Percentiles rank a stretch among this genome's conserved stretches.
Evolutionary conservation across 1,284 basidiomycete species (phyloP).

Genomic region (Kwoniella shivajii): DNA sequence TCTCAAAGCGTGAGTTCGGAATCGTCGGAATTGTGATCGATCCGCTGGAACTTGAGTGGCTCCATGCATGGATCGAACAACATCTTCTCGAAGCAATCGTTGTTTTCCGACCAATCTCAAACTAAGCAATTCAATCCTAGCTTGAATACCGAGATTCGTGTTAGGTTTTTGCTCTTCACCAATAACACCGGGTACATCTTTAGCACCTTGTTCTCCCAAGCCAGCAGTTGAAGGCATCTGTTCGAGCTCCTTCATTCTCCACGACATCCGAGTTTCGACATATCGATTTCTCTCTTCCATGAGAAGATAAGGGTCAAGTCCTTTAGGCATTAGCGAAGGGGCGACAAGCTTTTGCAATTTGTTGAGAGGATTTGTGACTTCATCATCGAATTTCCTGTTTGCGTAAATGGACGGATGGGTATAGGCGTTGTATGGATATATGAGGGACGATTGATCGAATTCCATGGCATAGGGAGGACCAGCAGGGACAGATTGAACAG

Average conservation of each 20-base stretch:
- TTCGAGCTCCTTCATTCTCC: conserved; percentile 88
- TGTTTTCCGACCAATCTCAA: conserved; percentile 92
- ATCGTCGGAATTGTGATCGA: conserved; percentile 85
- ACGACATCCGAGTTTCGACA: conserved; percentile 84
- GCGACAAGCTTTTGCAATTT: conserved; percentile 72
- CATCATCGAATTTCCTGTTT: conserved; percentile 63
- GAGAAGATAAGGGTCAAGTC: conserved; percentile 88
- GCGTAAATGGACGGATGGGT: conserved; percentile 73
- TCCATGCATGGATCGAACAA: conserved; percentile 84
- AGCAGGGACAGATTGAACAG: not conserved
- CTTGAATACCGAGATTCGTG: conserved; percentile 64
- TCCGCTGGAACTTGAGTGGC: conserved; percentile 90
- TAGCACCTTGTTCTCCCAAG: conserved; percentile 66
- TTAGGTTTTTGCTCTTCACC: conserved; percentile 60
- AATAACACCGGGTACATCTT: conserved; percentile 56
- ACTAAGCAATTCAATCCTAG: conserved; percentile 91
- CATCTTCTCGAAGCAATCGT: conserved; percentile 76
- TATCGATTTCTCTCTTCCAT: conserved; percentile 89
- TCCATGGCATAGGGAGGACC: conserved; percentile 62
- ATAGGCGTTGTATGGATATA: conserved; percentile 97
- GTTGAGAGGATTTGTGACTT: conserved; percentile 47
- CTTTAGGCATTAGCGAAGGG: conserved; percentile 87
- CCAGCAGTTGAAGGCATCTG: conserved; percentile 78
- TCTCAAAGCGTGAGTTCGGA: conserved; percentile 82
- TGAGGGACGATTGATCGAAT: conserved; percentile 74